Evolutionary conservation across 192 early-diverging fungal genomes (phyloP).

Genomic region (Podila horticola): DNA sequence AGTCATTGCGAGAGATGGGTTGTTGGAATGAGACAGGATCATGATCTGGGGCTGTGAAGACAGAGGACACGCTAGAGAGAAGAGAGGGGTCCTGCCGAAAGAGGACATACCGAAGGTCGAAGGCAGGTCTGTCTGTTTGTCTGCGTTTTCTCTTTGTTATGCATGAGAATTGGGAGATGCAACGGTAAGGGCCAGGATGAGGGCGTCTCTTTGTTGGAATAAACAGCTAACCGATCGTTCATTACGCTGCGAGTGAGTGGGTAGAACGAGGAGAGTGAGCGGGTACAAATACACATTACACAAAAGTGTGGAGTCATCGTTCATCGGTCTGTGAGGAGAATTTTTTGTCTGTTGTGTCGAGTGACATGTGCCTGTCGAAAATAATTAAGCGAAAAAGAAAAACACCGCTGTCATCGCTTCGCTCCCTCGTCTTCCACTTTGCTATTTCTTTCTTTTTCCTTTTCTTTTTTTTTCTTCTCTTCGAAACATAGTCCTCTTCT

Average conservation of each 20-base stretch:
- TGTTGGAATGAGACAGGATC: too few species aligned
- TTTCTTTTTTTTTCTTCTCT: conserved; percentile 1
- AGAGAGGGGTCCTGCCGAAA: too few species aligned
- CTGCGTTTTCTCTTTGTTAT: too few species aligned
- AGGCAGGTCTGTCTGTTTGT: too few species aligned
- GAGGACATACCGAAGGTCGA: too few species aligned
- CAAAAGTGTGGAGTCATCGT: conserved; percentile 2
- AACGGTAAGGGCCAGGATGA: not conserved
- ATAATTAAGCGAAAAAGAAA: not conserved
- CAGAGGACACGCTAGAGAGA: too few species aligned
- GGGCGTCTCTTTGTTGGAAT: not conserved
- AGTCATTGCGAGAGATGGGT: too few species aligned
- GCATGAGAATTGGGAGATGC: too few species aligned
- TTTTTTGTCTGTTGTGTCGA: not conserved
- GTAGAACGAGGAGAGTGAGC: not conserved
- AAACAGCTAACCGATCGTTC: not conserved
- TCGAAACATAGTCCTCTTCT: not conserved
- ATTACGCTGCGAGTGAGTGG: not conserved
- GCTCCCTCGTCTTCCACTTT: not conserved
- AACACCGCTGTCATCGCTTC: not conserved
- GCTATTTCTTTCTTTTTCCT: not conserved
- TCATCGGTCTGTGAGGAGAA: not conserved
- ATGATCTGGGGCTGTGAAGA: too few species aligned
- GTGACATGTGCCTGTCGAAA: conserved; percentile 3
- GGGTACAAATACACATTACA: not conserved